Base-by-base conservation (phyloP, 805 yeast species). In the Candida saitoana region DNA sequence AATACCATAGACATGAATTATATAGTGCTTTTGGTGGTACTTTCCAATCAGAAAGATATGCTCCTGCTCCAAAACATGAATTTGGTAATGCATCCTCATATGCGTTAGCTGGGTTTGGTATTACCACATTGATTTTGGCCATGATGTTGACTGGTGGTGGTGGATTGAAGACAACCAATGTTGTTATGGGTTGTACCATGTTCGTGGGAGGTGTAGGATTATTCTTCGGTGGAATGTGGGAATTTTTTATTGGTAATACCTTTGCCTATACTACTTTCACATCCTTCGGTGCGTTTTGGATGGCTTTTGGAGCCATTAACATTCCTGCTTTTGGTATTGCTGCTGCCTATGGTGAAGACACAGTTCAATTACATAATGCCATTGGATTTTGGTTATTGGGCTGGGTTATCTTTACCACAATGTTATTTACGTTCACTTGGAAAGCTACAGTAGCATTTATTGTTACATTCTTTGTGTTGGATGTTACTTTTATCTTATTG, bases 11-110 rank as follows among this genome's bases (percentile, higher is more conserved):
- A 41, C 68, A 68, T 20, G 89, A 83, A 42, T 73, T 83, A 48
- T 59, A 78, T 49, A 67, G 67, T 25, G 88, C 87, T 2, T 80
- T 82, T 54, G 86, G 84, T 12, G 86, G 85, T 52, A 67, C 67
- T 7, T 60, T 74, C 43, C 69, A 70, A 38, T 67, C 77, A 4
- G 64, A 60, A 12, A 73, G 79, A 39, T 54, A 63, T 44, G 73
- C 77, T 45, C 63, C 69, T 16, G 60, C 67, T 43, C 71, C 81
- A 4, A 55, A 60, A 38, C 73, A 79, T 52, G 71, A 65, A 44
- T 70, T 63, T 46, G 76, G 66, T 12, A 74, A 74, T 49, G 79
- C 82, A 1, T 75, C 79, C 8, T 80, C 81, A 1, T 63, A 77
- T 14, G 82, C 82, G 3, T 63, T 77, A 25, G 67, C 68, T 8